Conservation (phyloP, 2,329 filamentous ascomycete species). For the Phoma sp. region DNA sequence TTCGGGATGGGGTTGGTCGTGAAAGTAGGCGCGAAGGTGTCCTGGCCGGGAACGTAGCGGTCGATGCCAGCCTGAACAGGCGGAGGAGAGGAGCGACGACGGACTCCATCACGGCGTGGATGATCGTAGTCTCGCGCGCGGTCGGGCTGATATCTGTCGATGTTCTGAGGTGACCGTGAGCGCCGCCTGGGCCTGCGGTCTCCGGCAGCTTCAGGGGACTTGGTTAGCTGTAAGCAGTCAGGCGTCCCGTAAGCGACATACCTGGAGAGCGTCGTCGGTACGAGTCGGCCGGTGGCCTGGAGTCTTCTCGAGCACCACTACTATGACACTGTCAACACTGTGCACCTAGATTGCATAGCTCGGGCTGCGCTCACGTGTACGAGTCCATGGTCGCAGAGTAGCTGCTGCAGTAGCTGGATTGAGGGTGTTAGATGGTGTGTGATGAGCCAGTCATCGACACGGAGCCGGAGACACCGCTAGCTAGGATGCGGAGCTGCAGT, state of each 20-base stretch:
- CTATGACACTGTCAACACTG: conserved; percentile 22
- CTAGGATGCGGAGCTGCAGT: conserved; percentile 24
- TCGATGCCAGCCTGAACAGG: conserved; percentile 75
- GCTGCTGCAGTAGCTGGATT: not conserved
- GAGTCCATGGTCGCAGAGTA: conserved; percentile 44
- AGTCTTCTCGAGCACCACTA: conserved; percentile 58
- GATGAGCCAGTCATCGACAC: conserved; percentile 29
- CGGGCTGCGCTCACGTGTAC: conserved; percentile 42
- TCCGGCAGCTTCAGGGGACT: conserved; percentile 27
- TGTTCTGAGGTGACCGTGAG: conserved; percentile 73
- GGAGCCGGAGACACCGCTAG: conserved; percentile 23
- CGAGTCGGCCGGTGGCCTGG: conserved; percentile 57
- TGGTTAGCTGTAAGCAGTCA: conserved; percentile 9
- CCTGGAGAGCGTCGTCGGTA: conserved; percentile 72
- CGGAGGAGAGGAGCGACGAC: conserved; percentile 67
- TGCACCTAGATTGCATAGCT: not conserved
- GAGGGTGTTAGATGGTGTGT: conserved; percentile 4
- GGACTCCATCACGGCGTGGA: conserved; percentile 65
- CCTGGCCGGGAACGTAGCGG: conserved; percentile 81
- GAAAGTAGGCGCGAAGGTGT: conserved; percentile 59
- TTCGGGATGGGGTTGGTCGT: conserved; percentile 73
- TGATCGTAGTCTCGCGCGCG: conserved; percentile 74
- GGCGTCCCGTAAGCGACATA: conserved; percentile 52
- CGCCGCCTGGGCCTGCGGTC: conserved; percentile 56
- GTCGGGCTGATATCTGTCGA: conserved; percentile 80